Evolutionary conservation across 345 rosid species (phyloP).

Genomic region (Syzygium jambos): DNA sequence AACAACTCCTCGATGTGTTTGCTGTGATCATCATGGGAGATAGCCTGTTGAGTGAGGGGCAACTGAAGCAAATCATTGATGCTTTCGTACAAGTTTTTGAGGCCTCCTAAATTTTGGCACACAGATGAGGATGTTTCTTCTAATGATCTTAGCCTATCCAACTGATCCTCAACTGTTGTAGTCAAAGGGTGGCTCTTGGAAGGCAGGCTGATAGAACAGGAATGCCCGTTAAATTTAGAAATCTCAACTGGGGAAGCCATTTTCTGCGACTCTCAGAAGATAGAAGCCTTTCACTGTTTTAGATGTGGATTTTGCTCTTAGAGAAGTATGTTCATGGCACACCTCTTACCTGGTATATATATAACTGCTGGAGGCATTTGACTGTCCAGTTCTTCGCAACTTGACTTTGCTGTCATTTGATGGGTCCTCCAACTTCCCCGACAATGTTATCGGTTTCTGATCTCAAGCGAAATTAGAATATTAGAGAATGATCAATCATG

Average conservation of each 20-base stretch:
- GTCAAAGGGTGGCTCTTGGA: conserved; percentile 13
- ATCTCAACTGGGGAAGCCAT: background rate
- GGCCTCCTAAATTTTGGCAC: background rate
- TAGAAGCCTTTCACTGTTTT: background rate
- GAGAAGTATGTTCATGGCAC: background rate
- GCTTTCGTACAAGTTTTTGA: conserved; percentile 2
- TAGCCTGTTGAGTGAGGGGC: background rate
- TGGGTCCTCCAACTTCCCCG: background rate
- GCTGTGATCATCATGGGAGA: background rate
- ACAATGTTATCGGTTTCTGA: background rate
- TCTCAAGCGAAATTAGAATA: background rate
- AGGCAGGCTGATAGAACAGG: conserved; percentile 18
- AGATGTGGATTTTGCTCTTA: background rate
- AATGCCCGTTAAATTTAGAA: conserved; percentile 1
- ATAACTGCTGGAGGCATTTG: background rate
- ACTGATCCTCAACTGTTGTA: conserved; percentile 1
- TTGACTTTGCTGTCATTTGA: background rate
- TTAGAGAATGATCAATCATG: background rate
- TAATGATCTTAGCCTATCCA: conserved; percentile 5
- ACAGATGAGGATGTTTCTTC: conserved; percentile 3
- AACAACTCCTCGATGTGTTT: conserved; percentile 2
- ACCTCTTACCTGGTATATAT: background rate
- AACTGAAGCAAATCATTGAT: conserved; percentile 4
- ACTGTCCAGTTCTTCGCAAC: background rate
- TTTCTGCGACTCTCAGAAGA: background rate